These are phyloP conservation scores for Coffea humblotiana DNA, from an alignment of 305 asterid genomes.

Conservation along the genomic window DNA sequence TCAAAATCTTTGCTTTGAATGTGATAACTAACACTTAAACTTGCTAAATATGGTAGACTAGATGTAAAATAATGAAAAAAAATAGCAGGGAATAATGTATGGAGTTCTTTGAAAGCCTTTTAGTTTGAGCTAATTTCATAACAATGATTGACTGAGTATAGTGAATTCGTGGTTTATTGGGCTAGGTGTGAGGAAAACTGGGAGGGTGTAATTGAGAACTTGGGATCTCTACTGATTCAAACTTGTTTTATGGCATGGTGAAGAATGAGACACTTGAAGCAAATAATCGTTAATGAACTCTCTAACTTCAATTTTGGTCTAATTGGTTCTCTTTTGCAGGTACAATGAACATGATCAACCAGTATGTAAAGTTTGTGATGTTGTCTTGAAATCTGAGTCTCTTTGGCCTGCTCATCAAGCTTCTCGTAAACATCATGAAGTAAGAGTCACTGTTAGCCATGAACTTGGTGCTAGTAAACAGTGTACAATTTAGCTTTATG, in stretches of 20 bases:
- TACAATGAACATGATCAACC: conserved; percentile 81
- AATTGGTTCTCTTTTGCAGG: conserved; percentile 44
- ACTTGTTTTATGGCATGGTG: not conserved
- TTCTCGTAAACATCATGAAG: conserved; percentile 91
- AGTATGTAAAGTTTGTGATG: conserved; percentile 78
- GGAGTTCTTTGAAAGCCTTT: no score
- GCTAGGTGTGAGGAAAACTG: no score
- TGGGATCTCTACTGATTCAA: no score
- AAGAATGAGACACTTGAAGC: no score
- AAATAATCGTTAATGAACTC: not conserved
- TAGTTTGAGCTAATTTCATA: no score
- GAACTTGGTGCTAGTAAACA: not conserved
- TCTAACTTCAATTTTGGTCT: conserved; percentile 8
- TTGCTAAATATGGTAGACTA: no score
- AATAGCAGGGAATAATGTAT: no score
- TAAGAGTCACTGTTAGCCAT: conserved; percentile 17
- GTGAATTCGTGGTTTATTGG: no score
- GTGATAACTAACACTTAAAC: not conserved
- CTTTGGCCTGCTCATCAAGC: conserved; percentile 96
- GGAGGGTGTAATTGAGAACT: no score
- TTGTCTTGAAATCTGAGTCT: conserved; percentile 70
- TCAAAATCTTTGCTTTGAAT: not conserved
- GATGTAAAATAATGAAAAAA: no score
- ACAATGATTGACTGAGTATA: no score
- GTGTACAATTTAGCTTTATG: not conserved